A percentile compares a stretch with the other conserved stretches of the same genome.
phyloP scores from a whole-genome alignment of 306 rosid genomes.

The Alnus glutinosa region DNA sequence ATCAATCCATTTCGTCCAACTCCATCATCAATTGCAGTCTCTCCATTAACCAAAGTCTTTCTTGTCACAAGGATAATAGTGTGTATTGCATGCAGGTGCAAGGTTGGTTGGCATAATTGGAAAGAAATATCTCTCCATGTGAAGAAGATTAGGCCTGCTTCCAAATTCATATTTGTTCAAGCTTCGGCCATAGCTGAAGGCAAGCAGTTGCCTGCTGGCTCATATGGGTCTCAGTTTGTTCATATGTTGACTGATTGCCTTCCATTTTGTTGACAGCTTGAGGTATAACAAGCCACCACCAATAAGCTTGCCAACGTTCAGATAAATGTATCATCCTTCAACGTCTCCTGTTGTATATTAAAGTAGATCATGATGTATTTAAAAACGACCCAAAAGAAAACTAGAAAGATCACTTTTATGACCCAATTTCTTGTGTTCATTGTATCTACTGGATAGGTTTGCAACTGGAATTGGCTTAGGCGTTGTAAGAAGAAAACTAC shows the following conservation, averaged over 20 bases:
- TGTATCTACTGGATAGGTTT: too few relatives aligned
- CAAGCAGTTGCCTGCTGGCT: not conserved
- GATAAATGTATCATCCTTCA: not conserved
- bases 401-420: too few relatives aligned
- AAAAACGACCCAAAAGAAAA: not conserved
- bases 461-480: too few relatives aligned
- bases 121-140: too few relatives aligned
- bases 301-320: not conserved
- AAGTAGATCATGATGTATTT: not conserved
- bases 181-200: not conserved
- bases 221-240: not conserved
- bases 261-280: not conserved
- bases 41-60: not conserved
- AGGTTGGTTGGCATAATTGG: not conserved
- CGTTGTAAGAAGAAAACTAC: too few relatives aligned
- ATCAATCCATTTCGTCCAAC: not conserved
- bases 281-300: not conserved
- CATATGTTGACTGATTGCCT: not conserved
- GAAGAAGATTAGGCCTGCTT: not conserved
- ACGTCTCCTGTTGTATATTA: not conserved
- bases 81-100: not conserved
- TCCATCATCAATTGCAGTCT: not conserved
- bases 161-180: not conserved
- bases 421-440: too few relatives aligned
- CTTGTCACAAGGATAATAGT: not conserved